Conservation (phyloP, 1,284 basidiomycete species). For the Melanopsichium pennsylvanicum region DNA sequence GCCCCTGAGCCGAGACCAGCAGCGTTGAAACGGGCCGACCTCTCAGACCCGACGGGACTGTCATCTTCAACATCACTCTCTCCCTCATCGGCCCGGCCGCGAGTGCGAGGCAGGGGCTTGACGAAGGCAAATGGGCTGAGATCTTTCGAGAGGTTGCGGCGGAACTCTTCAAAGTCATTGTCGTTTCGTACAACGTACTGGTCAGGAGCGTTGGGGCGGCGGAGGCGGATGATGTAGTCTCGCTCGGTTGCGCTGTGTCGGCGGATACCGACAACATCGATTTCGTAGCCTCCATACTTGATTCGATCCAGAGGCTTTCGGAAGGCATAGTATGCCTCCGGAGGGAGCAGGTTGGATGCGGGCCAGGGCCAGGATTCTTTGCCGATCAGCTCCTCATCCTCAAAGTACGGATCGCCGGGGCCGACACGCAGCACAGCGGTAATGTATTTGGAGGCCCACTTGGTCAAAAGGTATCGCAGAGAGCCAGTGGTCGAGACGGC, state of each 20-base stretch:
- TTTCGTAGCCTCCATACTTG: slow-evolving; percentile 59
- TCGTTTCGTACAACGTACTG: slow-evolving; percentile 61
- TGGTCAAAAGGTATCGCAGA: slow-evolving; percentile 37
- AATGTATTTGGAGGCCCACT: slow-evolving; percentile 54
- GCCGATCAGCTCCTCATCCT: slow-evolving; percentile 26
- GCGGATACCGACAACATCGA: slow-evolving; percentile 58
- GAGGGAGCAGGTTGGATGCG: slow-evolving; percentile 52
- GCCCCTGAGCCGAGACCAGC: slow-evolving; percentile 35
- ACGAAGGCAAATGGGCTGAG: slow-evolving; percentile 53
- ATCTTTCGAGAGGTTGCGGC: slow-evolving; percentile 50
- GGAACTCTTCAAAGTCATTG: slow-evolving; percentile 59
- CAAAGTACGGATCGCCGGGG: slow-evolving; percentile 49
- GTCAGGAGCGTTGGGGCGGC: slow-evolving; percentile 54
- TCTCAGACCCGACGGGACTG: slow-evolving; percentile 29
- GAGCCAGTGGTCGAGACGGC: slow-evolving; percentile 42
- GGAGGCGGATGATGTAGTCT: slow-evolving; percentile 58
- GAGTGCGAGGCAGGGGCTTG: slow-evolving; percentile 50
- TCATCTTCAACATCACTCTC: slow-evolving; percentile 39
- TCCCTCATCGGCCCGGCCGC: slow-evolving; percentile 43
- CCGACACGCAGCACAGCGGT: slow-evolving; percentile 55
- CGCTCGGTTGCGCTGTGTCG: slow-evolving; percentile 33
- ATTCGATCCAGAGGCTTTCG: slow-evolving; percentile 54
- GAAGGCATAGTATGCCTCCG: slow-evolving; percentile 59
- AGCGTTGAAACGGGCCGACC: slow-evolving; percentile 32
- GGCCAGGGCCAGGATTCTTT: slow-evolving; percentile 57